A percentile compares a stretch with the other conserved stretches of the same genome.
phyloP scores from a whole-genome alignment of 805 yeast species.

The Sugiyamaella boreocaroliniensis region DNA sequence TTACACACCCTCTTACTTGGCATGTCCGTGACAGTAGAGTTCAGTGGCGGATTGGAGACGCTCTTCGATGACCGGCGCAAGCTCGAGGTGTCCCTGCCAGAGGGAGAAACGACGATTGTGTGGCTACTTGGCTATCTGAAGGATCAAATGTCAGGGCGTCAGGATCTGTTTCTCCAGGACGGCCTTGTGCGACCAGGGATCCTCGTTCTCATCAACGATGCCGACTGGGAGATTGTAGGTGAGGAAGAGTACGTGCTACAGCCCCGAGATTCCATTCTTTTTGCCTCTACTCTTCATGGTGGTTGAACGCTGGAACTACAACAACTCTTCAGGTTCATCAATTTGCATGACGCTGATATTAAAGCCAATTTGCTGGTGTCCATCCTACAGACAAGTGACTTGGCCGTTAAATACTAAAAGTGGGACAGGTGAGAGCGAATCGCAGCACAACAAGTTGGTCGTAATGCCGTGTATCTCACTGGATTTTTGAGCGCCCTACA shows the following conservation, averaged over 20 bases:
- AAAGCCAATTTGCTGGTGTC: slow-evolving; percentile 4
- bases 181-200: slow-evolving; percentile 87
- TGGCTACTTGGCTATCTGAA: slow-evolving; percentile 54
- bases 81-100: slow-evolving; percentile 39
- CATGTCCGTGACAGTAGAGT: slow-evolving; percentile 25
- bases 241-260: slow-evolving; percentile 75
- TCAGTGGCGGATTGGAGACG: slow-evolving; percentile 75
- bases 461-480: too few species aligned
- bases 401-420: background rate
- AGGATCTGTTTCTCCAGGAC: slow-evolving; percentile 73
- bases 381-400: slow-evolving; percentile 1
- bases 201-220: slow-evolving; percentile 81
- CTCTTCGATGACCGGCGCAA: slow-evolving; percentile 57
- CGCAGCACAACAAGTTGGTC: too few species aligned
- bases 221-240: slow-evolving; percentile 96
- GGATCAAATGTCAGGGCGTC: slow-evolving; percentile 47
- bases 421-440: background rate
- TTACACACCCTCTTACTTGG: background rate
- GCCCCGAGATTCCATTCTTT: slow-evolving; percentile 69
- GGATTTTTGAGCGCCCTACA: slow-evolving; percentile 8
- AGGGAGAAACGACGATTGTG: slow-evolving; percentile 32
- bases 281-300: slow-evolving; percentile 92
- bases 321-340: background rate
- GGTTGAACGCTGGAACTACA: slow-evolving; percentile 45
- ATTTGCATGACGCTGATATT: too few species aligned